A percentile compares a stretch with the other conserved stretches of the same genome.
These are phyloP conservation scores for Onygenales sp. DNA, from an alignment of 2,329 filamentous ascomycete species.

Conservation along the genomic window DNA sequence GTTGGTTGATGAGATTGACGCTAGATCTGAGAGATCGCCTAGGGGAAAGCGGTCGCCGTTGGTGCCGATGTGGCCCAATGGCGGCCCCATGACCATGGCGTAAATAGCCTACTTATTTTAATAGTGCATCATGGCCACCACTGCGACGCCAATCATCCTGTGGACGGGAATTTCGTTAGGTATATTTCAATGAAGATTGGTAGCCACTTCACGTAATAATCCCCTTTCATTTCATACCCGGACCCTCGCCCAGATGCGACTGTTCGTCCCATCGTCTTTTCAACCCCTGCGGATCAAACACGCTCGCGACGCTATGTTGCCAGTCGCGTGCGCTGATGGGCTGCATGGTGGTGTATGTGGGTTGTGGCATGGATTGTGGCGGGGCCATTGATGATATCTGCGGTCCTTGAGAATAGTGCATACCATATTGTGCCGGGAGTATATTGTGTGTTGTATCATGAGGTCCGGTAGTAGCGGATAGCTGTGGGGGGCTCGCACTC, in stretches of 20 bases:
- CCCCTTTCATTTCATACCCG: neutral
- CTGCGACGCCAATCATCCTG: neutral
- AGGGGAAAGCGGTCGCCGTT: too few species aligned
- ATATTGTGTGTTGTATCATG: constrained; percentile 17
- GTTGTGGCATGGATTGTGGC: constrained; percentile 24
- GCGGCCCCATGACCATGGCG: too few species aligned
- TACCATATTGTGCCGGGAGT: neutral
- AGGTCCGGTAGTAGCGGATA: constrained; percentile 24
- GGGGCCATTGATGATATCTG: constrained; percentile 19
- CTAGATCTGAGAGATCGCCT: too few species aligned
- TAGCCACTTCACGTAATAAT: neutral
- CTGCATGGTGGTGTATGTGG: constrained; percentile 18
- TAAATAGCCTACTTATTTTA: too few species aligned
- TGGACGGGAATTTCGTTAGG: neutral
- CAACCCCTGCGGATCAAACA: constrained; percentile 36
- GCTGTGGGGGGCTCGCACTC: constrained; percentile 33
- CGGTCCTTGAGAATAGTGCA: constrained; percentile 2
- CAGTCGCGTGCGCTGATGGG: constrained; percentile 36
- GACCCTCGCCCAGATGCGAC: neutral
- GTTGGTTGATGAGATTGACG: too few species aligned
- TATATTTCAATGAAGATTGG: neutral
- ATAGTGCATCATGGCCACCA: too few species aligned
- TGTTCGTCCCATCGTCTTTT: constrained; percentile 33
- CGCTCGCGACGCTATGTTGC: constrained; percentile 40
- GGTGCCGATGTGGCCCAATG: too few species aligned